Evolutionary conservation across 2,329 filamentous ascomycete species (phyloP), one percentile per base, ranked within the genome.

Genomic region (Pseudocercospora pini-densiflorae): DNA sequence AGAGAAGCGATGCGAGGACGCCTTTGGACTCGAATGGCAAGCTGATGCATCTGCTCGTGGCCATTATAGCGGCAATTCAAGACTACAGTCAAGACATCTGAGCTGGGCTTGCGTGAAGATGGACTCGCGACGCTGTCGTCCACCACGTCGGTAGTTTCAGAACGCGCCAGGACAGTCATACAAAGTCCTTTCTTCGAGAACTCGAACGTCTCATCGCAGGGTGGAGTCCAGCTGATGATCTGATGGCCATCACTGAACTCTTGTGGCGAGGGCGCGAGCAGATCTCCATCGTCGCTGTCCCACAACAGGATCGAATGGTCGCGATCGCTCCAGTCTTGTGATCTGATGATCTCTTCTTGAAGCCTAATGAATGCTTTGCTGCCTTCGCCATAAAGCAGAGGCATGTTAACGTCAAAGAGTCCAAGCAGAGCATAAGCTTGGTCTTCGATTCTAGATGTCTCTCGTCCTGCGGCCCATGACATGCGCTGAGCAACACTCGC

Each of bases 381-480:
- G 27, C 57, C 58, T 61, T 65, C 49, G 33, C 63, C 63, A 40
- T 65, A 65, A 9, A 61, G 29, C 19, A 65, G 21, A 8, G 58
- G 47, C 78, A 84, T 81, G 33, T 80, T 76, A 29, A 84, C 74
- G 0, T 74, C 74, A 29, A 84, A 83, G 0, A 84, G 74, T 0
- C 82, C 82, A 2, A 84, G 63, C 0, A 84, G 72, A 3, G 76
- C 82, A 55, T 84, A 84, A 0, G 81, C 80, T 19, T 75, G 73
- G 51, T 84, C 82, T 57, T 84, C 81, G 0, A 61, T 2, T 2
- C 76, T 31, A 8, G 67, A 62, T 1, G 67, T 69, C 8, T 1
- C n/a, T 6, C 67, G 49, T 14, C 47, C 12, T 10, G 61, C 55
- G 9, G 62, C 65, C 67, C 67, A 69, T 6, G 24, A 59, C 67